Conservation (phyloP, 176 grass and related monocot genomes). For the Triticum turgidum region DNA sequence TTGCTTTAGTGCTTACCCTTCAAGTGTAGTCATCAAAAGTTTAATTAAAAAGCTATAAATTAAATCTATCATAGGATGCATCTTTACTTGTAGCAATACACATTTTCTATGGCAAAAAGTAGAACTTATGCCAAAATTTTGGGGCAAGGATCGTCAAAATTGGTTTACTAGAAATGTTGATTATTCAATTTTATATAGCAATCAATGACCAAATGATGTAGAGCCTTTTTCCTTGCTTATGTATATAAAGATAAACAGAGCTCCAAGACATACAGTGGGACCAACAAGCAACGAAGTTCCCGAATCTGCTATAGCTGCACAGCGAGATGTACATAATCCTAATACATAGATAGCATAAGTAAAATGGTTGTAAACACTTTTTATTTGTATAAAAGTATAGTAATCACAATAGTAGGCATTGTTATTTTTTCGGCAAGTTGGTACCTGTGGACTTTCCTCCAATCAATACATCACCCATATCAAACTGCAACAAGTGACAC, state of each 20-base stretch:
- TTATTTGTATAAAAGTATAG: background rate
- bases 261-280: conserved; percentile 60
- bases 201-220: background rate
- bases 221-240: background rate
- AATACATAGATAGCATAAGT: conserved; percentile 24
- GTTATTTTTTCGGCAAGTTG: background rate
- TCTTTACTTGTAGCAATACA: background rate
- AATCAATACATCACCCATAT: conserved; percentile 78
- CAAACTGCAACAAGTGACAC: conserved; percentile 49
- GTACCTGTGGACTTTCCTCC: conserved; percentile 60
- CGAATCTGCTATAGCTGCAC: conserved; percentile 83
- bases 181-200: background rate
- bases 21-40: background rate
- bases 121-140: background rate
- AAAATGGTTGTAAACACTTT: conserved; percentile 20
- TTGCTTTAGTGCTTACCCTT: background rate
- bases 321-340: conserved; percentile 70
- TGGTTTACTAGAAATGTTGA: background rate
- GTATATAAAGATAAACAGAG: background rate
- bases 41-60: background rate
- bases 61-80: background rate
- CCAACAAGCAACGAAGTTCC: conserved; percentile 85
- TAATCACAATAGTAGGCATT: background rate
- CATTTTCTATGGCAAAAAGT: background rate
- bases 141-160: background rate